Conservation (phyloP, 1,284 basidiomycete genomes). For the Xerocomus amazonicus region DNA sequence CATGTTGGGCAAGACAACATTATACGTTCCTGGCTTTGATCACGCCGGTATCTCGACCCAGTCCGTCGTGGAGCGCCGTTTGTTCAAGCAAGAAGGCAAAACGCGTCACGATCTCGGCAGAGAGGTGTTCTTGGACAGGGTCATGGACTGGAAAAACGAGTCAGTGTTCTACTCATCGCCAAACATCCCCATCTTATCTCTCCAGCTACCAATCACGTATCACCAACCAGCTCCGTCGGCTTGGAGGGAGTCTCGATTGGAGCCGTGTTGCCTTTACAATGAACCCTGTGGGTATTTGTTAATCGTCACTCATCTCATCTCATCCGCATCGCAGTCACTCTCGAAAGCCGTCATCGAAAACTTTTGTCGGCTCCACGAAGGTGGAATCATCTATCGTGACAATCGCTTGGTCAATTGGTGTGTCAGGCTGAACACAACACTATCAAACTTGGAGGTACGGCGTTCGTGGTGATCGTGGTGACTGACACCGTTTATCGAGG, state of each 20-base stretch:
- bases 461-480: background rate
- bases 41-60: constrained; percentile 99
- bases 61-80: constrained; percentile 93
- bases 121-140: constrained; percentile 88
- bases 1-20: constrained; percentile 91
- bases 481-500: background rate
- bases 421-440: constrained; percentile 90
- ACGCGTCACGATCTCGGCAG: constrained; percentile 93
- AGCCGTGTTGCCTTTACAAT: constrained; percentile 93
- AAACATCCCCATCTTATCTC: constrained; percentile 9
- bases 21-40: constrained; percentile 95
- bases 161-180: constrained; percentile 36
- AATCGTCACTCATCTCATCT: background rate
- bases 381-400: constrained; percentile 92
- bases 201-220: constrained; percentile 86
- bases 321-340: constrained; percentile 47
- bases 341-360: constrained; percentile 90
- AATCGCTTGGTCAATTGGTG: constrained; percentile 99
- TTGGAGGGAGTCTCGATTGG: constrained; percentile 97
- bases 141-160: constrained; percentile 98
- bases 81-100: constrained; percentile 82
- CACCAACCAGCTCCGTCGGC: constrained; percentile 82
- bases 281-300: constrained; percentile 62
- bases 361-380: constrained; percentile 90
- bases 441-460: constrained; percentile 90